Evolutionary conservation across 768 basidiomycete species (phyloP).

Genomic region (Mycena pura): DNA sequence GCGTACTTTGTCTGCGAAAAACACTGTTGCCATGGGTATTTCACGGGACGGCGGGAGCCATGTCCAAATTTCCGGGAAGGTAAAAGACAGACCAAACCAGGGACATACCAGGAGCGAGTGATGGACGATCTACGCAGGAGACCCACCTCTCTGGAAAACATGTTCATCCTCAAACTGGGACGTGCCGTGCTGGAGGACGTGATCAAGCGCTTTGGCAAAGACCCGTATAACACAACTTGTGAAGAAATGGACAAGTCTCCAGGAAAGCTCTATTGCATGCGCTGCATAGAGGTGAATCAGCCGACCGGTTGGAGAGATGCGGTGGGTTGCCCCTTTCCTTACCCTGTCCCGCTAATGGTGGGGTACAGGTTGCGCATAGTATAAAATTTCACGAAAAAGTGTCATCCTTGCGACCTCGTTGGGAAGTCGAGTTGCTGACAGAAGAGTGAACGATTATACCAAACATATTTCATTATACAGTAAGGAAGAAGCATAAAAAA

Average conservation of each 20-base stretch:
- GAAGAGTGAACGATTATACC: not conserved
- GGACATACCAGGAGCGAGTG: not conserved
- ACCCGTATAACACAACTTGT: slow-evolving; percentile 6
- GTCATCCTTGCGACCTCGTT: not conserved
- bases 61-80: not conserved
- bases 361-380: not conserved
- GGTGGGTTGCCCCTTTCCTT: not conserved
- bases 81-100: not conserved
- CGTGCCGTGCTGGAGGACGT: not conserved
- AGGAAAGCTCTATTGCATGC: slow-evolving; percentile 12
- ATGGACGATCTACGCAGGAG: not conserved
- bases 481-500: no score
- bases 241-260: slow-evolving; percentile 12
- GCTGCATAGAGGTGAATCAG: slow-evolving; percentile 5
- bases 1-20: slow-evolving; percentile 6
- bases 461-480: no score
- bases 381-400: not conserved
- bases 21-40: slow-evolving; percentile 3
- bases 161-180: not conserved
- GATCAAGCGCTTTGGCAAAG: slow-evolving; percentile 7
- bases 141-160: not conserved
- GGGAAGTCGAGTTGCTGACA: not conserved
- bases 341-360: not conserved
- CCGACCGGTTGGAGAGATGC: slow-evolving; percentile 17
- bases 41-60: not conserved